These are phyloP conservation scores for Phlebiopsis flavidoalba DNA, from an alignment of 768 basidiomycete species.

Conservation along the genomic window DNA sequence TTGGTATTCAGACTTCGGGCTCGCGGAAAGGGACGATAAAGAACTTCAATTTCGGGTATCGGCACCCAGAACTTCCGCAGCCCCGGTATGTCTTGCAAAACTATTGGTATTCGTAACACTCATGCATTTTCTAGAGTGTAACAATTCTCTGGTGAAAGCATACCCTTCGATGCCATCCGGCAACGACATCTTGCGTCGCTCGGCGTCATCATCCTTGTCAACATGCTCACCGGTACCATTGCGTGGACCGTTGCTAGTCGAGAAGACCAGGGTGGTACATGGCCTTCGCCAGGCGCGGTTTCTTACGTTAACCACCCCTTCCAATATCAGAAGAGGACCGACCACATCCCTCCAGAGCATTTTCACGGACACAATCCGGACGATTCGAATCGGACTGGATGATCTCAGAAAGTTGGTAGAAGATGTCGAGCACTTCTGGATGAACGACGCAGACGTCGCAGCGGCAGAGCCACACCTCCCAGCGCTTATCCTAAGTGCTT, in stretches of 20 bases:
- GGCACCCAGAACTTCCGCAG: constrained; percentile 38
- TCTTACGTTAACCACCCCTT: constrained; percentile 3
- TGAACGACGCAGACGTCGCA: constrained; percentile 10
- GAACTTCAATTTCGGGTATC: constrained; percentile 46
- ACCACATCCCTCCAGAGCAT: constrained; percentile 8
- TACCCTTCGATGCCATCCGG: constrained; percentile 23
- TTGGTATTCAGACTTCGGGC: constrained; percentile 44
- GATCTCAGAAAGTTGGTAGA: constrained; percentile 4
- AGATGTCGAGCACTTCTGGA: constrained; percentile 8
- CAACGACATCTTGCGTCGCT: constrained; percentile 24
- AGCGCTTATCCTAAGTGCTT: neutral
- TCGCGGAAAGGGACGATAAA: constrained; percentile 30
- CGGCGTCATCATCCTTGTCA: constrained; percentile 45
- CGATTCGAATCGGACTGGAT: neutral
- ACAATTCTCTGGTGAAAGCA: neutral
- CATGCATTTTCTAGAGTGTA: neutral
- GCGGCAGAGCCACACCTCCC: neutral
- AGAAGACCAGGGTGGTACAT: constrained; percentile 8
- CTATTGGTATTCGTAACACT: neutral
- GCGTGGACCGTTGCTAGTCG: constrained; percentile 41
- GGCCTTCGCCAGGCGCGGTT: constrained; percentile 4
- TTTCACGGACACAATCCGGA: neutral
- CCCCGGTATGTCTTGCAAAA: constrained; percentile 16
- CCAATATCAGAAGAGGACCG: constrained; percentile 12
- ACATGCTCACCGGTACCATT: constrained; percentile 41